Evolutionary conservation across 805 yeast species (phyloP).

Genomic region (Clavispora phyllophila): DNA sequence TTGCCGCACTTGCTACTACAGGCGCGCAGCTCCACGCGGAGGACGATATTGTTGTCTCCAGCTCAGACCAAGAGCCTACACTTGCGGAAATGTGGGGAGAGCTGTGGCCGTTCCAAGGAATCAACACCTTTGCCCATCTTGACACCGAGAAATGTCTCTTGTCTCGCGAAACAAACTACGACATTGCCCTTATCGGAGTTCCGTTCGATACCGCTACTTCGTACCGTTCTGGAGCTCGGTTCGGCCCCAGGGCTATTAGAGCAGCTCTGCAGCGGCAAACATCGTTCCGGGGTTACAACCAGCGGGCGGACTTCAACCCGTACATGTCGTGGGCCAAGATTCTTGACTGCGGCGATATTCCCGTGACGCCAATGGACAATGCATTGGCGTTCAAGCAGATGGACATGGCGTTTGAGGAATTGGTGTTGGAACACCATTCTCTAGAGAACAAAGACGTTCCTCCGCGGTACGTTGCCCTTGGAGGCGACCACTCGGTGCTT

Average conservation of each 20-base stretch:
- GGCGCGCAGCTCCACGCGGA: constrained; percentile 4
- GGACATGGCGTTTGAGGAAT: constrained; percentile 51
- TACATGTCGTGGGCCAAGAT: constrained; percentile 45
- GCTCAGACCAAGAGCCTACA: constrained; percentile 11
- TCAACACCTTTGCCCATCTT: constrained; percentile 71
- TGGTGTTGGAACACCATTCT: constrained; percentile 39
- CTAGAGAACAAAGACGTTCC: constrained; percentile 9
- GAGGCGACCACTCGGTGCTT: constrained; percentile 79
- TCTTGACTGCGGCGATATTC: constrained; percentile 55
- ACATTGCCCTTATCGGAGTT: constrained; percentile 70
- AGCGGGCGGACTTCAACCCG: constrained; percentile 54
- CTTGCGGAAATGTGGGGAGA: constrained; percentile 67
- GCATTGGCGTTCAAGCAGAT: constrained; percentile 48
- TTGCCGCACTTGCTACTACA: not conserved
- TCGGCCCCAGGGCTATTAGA: constrained; percentile 73
- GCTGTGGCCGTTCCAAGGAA: constrained; percentile 68
- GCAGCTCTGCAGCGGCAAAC: constrained; percentile 69
- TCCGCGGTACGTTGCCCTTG: constrained; percentile 67
- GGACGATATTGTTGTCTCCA: constrained; percentile 4
- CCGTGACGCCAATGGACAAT: constrained; percentile 58
- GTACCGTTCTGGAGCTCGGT: constrained; percentile 76
- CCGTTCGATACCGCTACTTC: constrained; percentile 83
- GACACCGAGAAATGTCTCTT: constrained; percentile 55
- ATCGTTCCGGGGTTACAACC: constrained; percentile 63
- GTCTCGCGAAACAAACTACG: constrained; percentile 45